These are phyloP conservation scores for Bifiguratus adelaidae DNA, from an alignment of 192 early-diverging fungal genomes.

Conservation along the genomic window DNA sequence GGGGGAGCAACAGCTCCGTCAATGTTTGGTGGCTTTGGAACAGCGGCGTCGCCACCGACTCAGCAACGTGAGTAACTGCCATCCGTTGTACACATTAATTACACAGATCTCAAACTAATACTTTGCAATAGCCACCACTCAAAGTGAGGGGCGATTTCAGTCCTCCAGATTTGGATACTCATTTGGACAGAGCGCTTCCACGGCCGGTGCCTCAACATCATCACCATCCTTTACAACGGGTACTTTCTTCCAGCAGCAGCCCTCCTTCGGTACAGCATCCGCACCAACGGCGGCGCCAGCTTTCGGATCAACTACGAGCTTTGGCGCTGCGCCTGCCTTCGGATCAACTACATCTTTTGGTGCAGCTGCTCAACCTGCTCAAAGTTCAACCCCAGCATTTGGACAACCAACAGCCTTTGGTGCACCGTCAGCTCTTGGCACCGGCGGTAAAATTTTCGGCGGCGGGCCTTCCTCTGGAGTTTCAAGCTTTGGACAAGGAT, in stretches of 20 bases:
- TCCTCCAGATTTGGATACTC: not conserved
- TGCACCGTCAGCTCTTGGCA: slow-evolving; percentile 3
- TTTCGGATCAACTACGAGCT: slow-evolving; percentile 7
- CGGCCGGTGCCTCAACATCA: not conserved
- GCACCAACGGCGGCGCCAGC: not conserved
- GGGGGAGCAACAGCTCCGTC: not conserved
- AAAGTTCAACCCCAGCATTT: too few species aligned
- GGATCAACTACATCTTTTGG: slow-evolving; percentile 8
- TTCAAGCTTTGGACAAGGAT: not conserved
- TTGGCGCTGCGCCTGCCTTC: slow-evolving; percentile 8
- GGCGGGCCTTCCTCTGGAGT: not conserved
- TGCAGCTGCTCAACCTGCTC: not conserved
- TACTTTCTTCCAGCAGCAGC: too few species aligned
- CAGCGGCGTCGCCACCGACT: too few species aligned
- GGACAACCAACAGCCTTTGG: not conserved
- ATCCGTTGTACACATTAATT: too few species aligned
- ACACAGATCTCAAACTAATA: not conserved
- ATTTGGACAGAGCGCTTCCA: not conserved
- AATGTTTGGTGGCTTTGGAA: not conserved
- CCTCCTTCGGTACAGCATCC: not conserved
- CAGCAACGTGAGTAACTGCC: too few species aligned
- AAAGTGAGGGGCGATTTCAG: not conserved
- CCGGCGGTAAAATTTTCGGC: not conserved
- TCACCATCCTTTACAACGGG: not conserved
- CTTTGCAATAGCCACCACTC: not conserved